Evolutionary conservation across 495 filamentous ascomycete species (phyloP).

Genomic region (Endocarpon pusillum): DNA sequence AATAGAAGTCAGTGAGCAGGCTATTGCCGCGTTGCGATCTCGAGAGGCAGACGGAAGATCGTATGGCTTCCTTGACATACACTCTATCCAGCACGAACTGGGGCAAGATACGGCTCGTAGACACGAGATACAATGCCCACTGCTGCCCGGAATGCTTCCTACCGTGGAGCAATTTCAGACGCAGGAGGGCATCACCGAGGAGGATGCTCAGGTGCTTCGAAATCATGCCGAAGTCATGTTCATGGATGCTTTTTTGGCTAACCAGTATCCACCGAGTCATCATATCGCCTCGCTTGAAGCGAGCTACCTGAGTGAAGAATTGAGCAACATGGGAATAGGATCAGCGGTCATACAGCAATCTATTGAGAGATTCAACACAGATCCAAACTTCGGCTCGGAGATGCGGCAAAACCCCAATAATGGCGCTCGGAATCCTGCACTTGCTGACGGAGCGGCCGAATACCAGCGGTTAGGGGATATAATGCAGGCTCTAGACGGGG

Average conservation of each 20-base stretch:
- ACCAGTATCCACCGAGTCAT: too few species aligned
- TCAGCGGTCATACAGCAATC: slow-evolving; percentile 24
- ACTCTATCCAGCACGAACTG: neutral
- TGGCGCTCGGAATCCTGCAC: slow-evolving; percentile 25
- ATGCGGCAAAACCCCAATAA: slow-evolving; percentile 26
- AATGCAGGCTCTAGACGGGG: slow-evolving; percentile 26
- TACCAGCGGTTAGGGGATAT: slow-evolving; percentile 26
- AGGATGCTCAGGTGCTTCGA: neutral
- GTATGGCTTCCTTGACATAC: neutral
- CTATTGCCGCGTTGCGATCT: neutral
- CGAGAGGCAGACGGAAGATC: neutral
- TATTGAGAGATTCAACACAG: slow-evolving; percentile 23
- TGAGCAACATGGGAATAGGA: slow-evolving; percentile 26
- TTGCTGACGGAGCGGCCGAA: slow-evolving; percentile 27
- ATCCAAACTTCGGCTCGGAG: slow-evolving; percentile 27
- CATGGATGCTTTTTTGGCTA: neutral
- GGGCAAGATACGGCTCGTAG: neutral
- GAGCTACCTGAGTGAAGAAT: slow-evolving; percentile 27
- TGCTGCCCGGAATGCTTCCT: neutral
- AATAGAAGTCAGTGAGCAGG: too few species aligned
- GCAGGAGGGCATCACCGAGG: neutral
- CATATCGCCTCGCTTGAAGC: too few species aligned
- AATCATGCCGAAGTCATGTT: neutral
- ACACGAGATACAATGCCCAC: neutral
- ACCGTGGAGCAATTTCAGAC: neutral